A percentile compares a stretch with the other conserved stretches of the same genome.
These are phyloP conservation scores for Viola odorata DNA, from an alignment of 345 rosid genomes.

Conservation along the genomic window DNA sequence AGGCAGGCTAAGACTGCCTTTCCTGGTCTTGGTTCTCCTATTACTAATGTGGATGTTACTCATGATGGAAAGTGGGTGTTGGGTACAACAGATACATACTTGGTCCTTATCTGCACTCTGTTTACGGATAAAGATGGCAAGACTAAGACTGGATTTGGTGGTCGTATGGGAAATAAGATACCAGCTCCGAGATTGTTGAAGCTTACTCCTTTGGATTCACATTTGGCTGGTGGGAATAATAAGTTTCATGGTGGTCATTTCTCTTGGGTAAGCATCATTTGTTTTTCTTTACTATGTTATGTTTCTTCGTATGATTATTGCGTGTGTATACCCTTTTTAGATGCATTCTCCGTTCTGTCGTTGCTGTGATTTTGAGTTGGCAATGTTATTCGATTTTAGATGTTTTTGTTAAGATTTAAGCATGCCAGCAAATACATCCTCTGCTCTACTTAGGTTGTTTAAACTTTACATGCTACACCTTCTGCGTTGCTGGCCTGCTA, in stretches of 20 bases:
- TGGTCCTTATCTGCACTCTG: constrained; percentile 83
- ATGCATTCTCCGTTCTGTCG: neutral
- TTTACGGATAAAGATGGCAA: constrained; percentile 86
- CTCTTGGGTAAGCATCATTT: constrained; percentile 77
- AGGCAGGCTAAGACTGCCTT: constrained; percentile 93
- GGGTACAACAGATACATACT: constrained; percentile 83
- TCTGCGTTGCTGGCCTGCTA: too few relatives aligned
- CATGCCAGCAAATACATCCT: too few relatives aligned
- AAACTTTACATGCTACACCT: too few relatives aligned
- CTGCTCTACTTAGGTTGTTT: too few relatives aligned
- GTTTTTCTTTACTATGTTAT: neutral
- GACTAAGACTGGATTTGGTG: constrained; percentile 79
- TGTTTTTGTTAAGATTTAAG: too few relatives aligned
- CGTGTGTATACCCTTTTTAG: neutral
- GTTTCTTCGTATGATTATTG: neutral
- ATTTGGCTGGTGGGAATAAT: constrained; percentile 74
- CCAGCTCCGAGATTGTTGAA: constrained; percentile 89
- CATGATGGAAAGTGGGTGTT: constrained; percentile 92
- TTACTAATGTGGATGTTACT: constrained; percentile 86
- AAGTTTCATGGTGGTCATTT: constrained; percentile 89
- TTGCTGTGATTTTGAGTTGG: neutral
- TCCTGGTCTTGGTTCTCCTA: constrained; percentile 92
- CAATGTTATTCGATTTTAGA: neutral
- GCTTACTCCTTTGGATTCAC: constrained; percentile 87
- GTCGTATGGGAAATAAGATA: constrained; percentile 92